A percentile compares a stretch with the other conserved stretches of the same genome.
Conservation (phyloP, 2,329 filamentous ascomycete genomes). For the Lachnellula subtilissima region DNA sequence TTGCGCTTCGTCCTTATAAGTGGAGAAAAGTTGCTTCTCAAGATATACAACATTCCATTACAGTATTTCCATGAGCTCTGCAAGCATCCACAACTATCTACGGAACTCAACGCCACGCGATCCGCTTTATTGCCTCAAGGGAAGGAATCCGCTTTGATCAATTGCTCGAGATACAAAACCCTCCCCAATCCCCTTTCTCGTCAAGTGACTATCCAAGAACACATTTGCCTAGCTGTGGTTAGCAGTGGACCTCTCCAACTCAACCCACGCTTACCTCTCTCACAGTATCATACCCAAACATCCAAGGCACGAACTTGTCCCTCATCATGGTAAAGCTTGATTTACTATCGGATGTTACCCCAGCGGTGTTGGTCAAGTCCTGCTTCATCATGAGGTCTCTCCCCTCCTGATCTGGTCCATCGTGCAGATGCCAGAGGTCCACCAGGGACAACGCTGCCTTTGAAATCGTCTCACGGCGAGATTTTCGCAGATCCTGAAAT, state of each 20-base stretch:
- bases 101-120: too few species aligned
- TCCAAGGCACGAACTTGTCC: constrained; percentile 56
- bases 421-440: constrained; percentile 41
- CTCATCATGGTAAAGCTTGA: constrained; percentile 29
- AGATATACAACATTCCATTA: too few species aligned
- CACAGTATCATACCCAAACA: constrained; percentile 58
- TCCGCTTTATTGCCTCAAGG: not conserved
- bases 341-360: constrained; percentile 28
- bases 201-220: not conserved
- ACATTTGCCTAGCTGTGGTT: not conserved
- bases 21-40: too few species aligned
- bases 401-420: constrained; percentile 51
- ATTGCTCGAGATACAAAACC: not conserved
- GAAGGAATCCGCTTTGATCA: not conserved
- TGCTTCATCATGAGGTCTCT: constrained; percentile 48
- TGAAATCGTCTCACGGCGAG: constrained; percentile 47
- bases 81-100: too few species aligned
- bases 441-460: constrained; percentile 49
- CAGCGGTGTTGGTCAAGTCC: constrained; percentile 45
- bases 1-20: too few species aligned
- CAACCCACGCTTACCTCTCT: constrained; percentile 37
- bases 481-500: constrained; percentile 43
- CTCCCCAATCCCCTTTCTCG: not conserved
- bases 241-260: not conserved
- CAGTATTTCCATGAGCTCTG: too few species aligned